phyloP scores from a whole-genome alignment of 2,329 filamentous ascomycete genomes.

The Neopestalotiopsis rosae region DNA sequence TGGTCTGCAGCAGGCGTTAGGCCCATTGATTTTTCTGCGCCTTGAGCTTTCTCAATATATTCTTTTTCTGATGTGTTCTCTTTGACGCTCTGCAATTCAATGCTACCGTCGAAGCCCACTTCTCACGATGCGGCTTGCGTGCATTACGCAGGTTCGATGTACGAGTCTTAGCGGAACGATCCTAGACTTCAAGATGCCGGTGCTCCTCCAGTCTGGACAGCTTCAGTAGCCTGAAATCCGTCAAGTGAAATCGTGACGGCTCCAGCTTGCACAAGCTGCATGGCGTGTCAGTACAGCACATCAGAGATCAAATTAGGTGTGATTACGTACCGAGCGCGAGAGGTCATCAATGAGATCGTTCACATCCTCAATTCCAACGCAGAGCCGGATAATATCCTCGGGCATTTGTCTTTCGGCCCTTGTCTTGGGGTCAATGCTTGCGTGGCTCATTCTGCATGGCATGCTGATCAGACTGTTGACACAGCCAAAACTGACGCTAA shows the following conservation, averaged over 20 bases:
- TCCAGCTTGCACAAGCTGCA: conserved; percentile 87
- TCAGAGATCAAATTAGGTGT: not conserved
- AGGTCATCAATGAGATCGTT: conserved; percentile 94
- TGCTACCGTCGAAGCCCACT: not conserved
- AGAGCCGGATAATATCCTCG: conserved; percentile 94
- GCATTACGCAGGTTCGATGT: not conserved
- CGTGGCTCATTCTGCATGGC: conserved; percentile 99
- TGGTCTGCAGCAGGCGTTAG: not conserved
- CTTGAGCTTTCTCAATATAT: not conserved
- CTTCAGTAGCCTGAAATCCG: conserved; percentile 70
- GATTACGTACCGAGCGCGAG: conserved; percentile 77
- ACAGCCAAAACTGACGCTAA: conserved; percentile 96
- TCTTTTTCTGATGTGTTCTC: not conserved
- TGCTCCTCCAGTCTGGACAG: conserved; percentile 3
- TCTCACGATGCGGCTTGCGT: not conserved
- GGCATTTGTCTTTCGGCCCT: conserved; percentile 88
- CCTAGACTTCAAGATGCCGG: not conserved
- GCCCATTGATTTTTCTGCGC: not conserved
- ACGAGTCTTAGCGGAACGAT: not conserved
- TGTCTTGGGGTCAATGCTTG: conserved; percentile 96
- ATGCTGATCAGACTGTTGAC: conserved; percentile 99
- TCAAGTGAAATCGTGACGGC: conserved; percentile 87
- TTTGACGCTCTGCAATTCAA: not conserved
- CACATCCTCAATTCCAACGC: conserved; percentile 93
- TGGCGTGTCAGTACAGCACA: not conserved